Conservation (phyloP, 139 green algal species). For the Coccomyxa sp. region DNA sequence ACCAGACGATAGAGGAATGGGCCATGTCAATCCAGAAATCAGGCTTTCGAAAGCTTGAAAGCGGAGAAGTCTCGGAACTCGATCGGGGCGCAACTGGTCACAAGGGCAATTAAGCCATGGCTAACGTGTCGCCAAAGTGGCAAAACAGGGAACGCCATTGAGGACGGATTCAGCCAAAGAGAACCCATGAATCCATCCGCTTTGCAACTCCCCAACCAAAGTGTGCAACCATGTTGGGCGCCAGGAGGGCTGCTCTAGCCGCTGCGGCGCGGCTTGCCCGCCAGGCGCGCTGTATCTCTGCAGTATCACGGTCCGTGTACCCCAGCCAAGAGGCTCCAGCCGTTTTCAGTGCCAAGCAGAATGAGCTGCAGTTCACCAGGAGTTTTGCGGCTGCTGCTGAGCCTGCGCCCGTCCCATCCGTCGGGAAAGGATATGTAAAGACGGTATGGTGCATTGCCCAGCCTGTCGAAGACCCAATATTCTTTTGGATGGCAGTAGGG, state of each 20-base stretch:
- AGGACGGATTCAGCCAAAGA: too few relatives aligned
- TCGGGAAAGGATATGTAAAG: constrained; percentile 7
- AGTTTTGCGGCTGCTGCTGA: constrained; percentile 24
- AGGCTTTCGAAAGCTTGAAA: too few relatives aligned
- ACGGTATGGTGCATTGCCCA: constrained; percentile 3
- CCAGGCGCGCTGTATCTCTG: constrained; percentile 5
- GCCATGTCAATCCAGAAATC: too few relatives aligned
- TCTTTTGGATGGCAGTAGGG: neutral
- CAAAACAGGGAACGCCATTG: too few relatives aligned
- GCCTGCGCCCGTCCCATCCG: constrained; percentile 7
- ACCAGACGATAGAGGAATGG: too few relatives aligned
- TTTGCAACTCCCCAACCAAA: too few relatives aligned
- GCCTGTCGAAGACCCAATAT: neutral
- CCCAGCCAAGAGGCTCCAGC: neutral
- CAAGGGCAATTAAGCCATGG: too few relatives aligned
- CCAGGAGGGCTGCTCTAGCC: constrained; percentile 6
- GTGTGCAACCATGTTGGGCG: neutral
- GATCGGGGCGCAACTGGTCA: too few relatives aligned
- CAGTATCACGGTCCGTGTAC: constrained; percentile 1
- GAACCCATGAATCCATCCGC: too few relatives aligned
- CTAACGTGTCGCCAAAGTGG: too few relatives aligned
- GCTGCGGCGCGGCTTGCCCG: constrained; percentile 9
- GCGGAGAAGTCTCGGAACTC: too few relatives aligned
- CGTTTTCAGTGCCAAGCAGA: neutral
- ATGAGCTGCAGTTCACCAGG: constrained; percentile 2